These are phyloP conservation scores for Adansonia gregorii DNA, from an alignment of 441 rosid species.

Conservation along the genomic window DNA sequence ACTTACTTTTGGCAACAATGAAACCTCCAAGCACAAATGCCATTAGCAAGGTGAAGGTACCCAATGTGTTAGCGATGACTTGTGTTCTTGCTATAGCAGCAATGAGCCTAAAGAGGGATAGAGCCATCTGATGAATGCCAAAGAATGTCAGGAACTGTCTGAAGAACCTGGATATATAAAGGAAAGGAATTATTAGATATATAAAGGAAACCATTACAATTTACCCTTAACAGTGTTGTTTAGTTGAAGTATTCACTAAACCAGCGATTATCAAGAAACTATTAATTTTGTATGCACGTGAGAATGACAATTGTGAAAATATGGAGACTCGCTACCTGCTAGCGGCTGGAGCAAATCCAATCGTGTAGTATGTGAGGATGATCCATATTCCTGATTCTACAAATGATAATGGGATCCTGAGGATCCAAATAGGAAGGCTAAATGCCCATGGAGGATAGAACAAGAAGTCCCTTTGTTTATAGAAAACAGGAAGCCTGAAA, in stretches of 20 bases:
- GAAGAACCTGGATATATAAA: slow-evolving; percentile 60
- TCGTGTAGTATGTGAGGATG: slow-evolving; percentile 61
- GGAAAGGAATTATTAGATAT: neutral
- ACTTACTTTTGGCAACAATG: slow-evolving; percentile 70
- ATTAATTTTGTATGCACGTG: neutral
- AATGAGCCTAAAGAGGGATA: slow-evolving; percentile 81
- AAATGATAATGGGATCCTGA: slow-evolving; percentile 65
- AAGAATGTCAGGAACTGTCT: slow-evolving; percentile 77
- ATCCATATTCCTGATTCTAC: slow-evolving; percentile 70
- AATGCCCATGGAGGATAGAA: slow-evolving; percentile 79
- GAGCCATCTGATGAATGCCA: slow-evolving; percentile 81
- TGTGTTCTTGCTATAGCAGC: slow-evolving; percentile 83
- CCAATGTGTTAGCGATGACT: slow-evolving; percentile 70
- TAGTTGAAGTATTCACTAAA: neutral
- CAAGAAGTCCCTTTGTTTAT: slow-evolving; percentile 66
- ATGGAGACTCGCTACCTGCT: slow-evolving; percentile 40
- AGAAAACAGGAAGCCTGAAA: slow-evolving; percentile 71
- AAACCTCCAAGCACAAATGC: slow-evolving; percentile 89
- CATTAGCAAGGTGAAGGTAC: slow-evolving; percentile 65
- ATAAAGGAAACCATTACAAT: slow-evolving; percentile 11
- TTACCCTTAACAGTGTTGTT: neutral
- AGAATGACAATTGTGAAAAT: neutral
- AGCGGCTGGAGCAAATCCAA: slow-evolving; percentile 74
- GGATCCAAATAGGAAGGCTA: slow-evolving; percentile 61
- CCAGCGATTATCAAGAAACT: neutral